Evolutionary conservation across 768 basidiomycete genomes (phyloP), one percentile per base, ranked within the genome.

Genomic region (Pleurotus citrinopileatus): DNA sequence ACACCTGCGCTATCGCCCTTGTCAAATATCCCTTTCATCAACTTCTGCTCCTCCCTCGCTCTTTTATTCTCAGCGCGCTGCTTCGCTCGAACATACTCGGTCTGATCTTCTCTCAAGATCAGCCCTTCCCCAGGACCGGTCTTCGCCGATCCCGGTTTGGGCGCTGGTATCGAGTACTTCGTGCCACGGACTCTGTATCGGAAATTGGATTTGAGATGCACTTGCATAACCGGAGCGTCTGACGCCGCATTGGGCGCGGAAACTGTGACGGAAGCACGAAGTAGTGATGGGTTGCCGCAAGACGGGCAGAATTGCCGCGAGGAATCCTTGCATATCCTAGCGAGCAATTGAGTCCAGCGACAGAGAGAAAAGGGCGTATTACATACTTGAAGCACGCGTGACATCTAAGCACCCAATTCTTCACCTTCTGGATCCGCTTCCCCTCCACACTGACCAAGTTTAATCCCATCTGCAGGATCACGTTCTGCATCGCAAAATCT

Each of bases 401-500:
- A 67, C 97, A 99, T 54, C 97, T 73, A 64, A 98, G 71, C 1
- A 98, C 93, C 92, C 94, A 98, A 55, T 85, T 98, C 70, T 95
- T 94, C 23, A 98, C 86, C 62, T 83, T 89, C 58, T 89, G 81
- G 55, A 99, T 96, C 60, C 83, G 78, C 72, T 88, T 95, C 3
- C 97, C 97, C 58, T 94, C 93, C 5, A 90, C 81, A 7, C 94
- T 87, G 9, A 99, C 86, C 25, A 98, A 77, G 57, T 87, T 89
- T 58, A 99, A 71, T 0, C 90, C 90, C 90, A 98, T 94, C 68
- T 97, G 95, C 47, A 99, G 70, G 58, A 96, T 71, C 19, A 98
- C 92, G 63, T 99, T 99, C 71, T 99, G 97, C 86, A 99, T 97
- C 15, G 97, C 97, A 68, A 94, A 98, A 80, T 99, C 97, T 19